Evolutionary conservation across 2,329 filamentous ascomycete species (phyloP).

Genomic region (Paraphaeosphaeria minitans): DNA sequence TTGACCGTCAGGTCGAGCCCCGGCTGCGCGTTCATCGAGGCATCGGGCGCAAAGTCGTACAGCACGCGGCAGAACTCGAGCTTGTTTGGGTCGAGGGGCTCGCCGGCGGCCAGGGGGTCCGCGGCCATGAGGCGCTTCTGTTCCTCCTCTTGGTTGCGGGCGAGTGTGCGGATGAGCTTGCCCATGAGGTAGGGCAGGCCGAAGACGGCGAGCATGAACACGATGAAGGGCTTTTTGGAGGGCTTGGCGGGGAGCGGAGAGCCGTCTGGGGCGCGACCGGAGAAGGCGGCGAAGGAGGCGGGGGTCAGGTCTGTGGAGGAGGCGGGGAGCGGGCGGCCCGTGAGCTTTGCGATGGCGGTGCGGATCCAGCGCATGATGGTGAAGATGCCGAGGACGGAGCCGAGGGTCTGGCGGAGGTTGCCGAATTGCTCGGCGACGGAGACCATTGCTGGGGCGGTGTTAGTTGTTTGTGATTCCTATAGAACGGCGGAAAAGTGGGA

Average conservation of each 20-base stretch:
- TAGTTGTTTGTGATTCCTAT: conserved; percentile 20
- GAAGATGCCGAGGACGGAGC: conserved; percentile 93
- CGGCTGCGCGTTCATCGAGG: conserved; percentile 56
- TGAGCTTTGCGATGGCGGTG: conserved; percentile 88
- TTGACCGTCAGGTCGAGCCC: conserved; percentile 89
- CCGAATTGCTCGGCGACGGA: conserved; percentile 97
- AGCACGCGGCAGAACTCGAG: conserved; percentile 95
- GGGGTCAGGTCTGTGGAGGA: conserved; percentile 87
- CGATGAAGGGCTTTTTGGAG: conserved; percentile 92
- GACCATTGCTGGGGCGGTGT: conserved; percentile 72
- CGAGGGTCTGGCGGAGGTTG: conserved; percentile 88
- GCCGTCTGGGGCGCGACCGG: conserved; percentile 73
- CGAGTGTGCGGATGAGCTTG: conserved; percentile 87
- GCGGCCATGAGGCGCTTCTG: conserved; percentile 65
- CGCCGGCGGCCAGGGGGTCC: conserved; percentile 52
- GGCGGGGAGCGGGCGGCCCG: conserved; percentile 85
- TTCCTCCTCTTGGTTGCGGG: conserved; percentile 83
- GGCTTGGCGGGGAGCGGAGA: conserved; percentile 69
- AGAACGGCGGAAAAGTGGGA: not conserved
- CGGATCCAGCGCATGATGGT: conserved; percentile 94
- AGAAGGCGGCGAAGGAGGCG: conserved; percentile 87
- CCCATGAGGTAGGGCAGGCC: conserved; percentile 96
- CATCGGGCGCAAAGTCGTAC: conserved; percentile 90
- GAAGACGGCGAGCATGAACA: conserved; percentile 93
- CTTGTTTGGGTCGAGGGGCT: conserved; percentile 79